These are phyloP conservation scores for Yamadazyma diddensiae DNA, from an alignment of 1,139 yeast species.

Conservation along the genomic window DNA sequence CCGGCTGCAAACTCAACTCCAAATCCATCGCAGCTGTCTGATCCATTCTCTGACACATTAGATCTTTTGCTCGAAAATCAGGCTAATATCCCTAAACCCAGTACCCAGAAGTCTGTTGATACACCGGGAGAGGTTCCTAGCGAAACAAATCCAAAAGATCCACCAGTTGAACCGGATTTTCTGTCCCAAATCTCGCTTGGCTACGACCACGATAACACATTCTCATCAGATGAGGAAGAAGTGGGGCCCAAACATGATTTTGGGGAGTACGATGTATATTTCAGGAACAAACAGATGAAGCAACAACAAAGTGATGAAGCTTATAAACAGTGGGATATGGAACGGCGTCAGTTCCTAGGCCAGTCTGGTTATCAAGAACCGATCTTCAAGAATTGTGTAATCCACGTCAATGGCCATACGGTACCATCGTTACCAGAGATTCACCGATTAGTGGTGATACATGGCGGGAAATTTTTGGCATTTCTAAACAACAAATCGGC, in stretches of 20 bases:
- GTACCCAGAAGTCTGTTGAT: too few relatives aligned
- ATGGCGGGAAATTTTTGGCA: slow-evolving; percentile 80
- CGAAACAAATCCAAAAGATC: too few relatives aligned
- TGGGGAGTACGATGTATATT: slow-evolving; percentile 70
- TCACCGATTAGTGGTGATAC: slow-evolving; percentile 64
- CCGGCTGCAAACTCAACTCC: slow-evolving; percentile 4
- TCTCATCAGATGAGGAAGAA: slow-evolving; percentile 9
- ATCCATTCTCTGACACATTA: slow-evolving; percentile 43
- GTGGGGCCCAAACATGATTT: slow-evolving; percentile 48
- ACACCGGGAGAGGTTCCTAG: too few relatives aligned
- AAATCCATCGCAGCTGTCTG: slow-evolving; percentile 10
- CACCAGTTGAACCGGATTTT: too few relatives aligned
- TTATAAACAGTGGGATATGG: slow-evolving; percentile 47
- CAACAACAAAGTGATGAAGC: slow-evolving; percentile 67
- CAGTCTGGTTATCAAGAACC: slow-evolving; percentile 20
- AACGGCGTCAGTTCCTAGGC: slow-evolving; percentile 29
- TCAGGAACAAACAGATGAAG: slow-evolving; percentile 60
- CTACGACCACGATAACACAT: too few relatives aligned
- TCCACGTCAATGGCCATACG: slow-evolving; percentile 87
- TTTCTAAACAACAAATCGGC: slow-evolving; percentile 65
- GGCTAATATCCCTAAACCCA: too few relatives aligned
- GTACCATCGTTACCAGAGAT: slow-evolving; percentile 70
- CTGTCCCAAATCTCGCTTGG: too few relatives aligned
- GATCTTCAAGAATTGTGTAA: slow-evolving; percentile 59
- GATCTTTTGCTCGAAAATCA: too few relatives aligned